Evolutionary conservation across 1,284 basidiomycete genomes (phyloP), one percentile per base, ranked within the genome.

Genomic region (Inonotus hispidus): DNA sequence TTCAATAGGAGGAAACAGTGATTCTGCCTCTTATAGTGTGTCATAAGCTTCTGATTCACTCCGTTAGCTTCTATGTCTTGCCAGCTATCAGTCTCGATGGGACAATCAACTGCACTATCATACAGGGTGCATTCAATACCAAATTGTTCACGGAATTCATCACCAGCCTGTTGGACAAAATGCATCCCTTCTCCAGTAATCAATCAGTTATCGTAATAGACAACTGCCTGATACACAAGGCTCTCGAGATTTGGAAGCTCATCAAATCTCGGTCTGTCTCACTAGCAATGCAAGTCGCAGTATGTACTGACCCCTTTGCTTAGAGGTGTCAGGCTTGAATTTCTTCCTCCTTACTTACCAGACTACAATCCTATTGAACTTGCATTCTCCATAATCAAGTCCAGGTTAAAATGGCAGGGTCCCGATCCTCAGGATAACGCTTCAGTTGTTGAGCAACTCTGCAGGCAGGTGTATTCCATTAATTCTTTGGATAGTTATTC

Each of bases 281-380:
- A 32, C 8, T 32, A 3, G 3, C 8, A 4, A 4, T 8, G 8
- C 8, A 3, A 4, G 32, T 8, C 32, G 3, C 3, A 32, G 3
- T 3, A 4, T 32, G 32, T 45, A 13, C 41, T 45, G 5, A 45
- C n/a, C n/a, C 13, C 3, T n/a, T 4, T 45, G 21, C 14, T 4
- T 21, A 64, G 65, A 23, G 60, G 66, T 14, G 59, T 66, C 50
- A 27, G 54, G 16, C 29, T 57, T 16, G 61, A 60, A 13, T 67
- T 52, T 39, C 59, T 67, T 11, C 65, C 65, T 6, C 58, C 65
- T 6, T 67, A 67, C 41, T 67, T 63, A 7, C 66, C 65, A 16
- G 66, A 67, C 50, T 67, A 58, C 56, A 67, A 67, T 39, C 65
- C 65, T 8, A 67, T 66, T 50, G 64, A 67, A 50, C 52, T 61